Evolutionary conservation across 192 early-diverging fungal genomes (phyloP).

Genomic region (Podila minutissima): DNA sequence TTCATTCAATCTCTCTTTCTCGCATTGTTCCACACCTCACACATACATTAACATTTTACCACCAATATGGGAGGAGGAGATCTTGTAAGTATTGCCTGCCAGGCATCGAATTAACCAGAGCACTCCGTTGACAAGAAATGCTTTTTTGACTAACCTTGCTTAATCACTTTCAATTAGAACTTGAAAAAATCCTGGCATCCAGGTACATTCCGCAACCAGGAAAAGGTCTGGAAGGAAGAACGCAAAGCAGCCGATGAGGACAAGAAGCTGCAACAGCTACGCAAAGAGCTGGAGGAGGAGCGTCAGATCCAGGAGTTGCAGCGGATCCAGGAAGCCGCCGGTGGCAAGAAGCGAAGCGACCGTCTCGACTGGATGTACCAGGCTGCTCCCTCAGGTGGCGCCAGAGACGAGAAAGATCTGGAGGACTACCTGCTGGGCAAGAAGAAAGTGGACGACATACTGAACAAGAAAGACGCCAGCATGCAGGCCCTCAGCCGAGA

Average conservation of each 20-base stretch:
- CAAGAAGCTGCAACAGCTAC: slow-evolving; percentile 86
- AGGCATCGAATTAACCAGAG: background rate
- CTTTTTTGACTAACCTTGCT: background rate
- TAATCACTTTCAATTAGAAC: slow-evolving; percentile 53
- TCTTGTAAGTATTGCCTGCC: slow-evolving; percentile 36
- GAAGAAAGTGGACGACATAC: slow-evolving; percentile 79
- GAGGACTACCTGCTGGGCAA: slow-evolving; percentile 95
- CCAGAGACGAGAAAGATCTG: slow-evolving; percentile 66
- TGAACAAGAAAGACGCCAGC: slow-evolving; percentile 50
- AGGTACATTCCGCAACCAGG: slow-evolving; percentile 90
- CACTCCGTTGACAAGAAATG: background rate
- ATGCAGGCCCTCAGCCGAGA: slow-evolving; percentile 37
- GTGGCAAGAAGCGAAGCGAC: slow-evolving; percentile 71
- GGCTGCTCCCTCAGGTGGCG: slow-evolving; percentile 65
- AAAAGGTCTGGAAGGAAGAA: slow-evolving; percentile 89
- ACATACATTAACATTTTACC: background rate
- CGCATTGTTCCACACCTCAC: background rate
- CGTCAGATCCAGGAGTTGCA: slow-evolving; percentile 87
- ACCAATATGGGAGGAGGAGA: slow-evolving; percentile 61
- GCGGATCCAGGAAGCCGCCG: slow-evolving; percentile 75
- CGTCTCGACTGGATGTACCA: slow-evolving; percentile 98
- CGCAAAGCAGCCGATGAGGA: slow-evolving; percentile 86
- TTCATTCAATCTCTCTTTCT: background rate
- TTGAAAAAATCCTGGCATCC: slow-evolving; percentile 99
- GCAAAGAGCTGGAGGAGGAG: slow-evolving; percentile 93